Evolutionary conservation across 2,329 filamentous ascomycete species (phyloP).

Genomic region (Alternaria solani): DNA sequence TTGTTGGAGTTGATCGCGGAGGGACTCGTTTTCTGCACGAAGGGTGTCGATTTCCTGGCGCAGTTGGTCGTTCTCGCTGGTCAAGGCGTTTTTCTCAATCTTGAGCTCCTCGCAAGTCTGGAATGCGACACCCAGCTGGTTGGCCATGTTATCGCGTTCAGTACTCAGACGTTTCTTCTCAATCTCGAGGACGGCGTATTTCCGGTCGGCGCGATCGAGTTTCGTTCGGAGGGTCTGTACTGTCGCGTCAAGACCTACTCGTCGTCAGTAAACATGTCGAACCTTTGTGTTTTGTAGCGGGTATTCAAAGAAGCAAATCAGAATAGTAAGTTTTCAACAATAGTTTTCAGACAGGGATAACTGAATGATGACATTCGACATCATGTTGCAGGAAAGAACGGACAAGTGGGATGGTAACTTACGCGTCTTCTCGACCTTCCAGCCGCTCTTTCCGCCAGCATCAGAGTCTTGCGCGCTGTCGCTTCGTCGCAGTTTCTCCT

Average conservation of each 20-base stretch:
- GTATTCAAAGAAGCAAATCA: constrained; percentile 71
- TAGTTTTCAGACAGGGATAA: constrained; percentile 86
- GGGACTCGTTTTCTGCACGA: constrained; percentile 44
- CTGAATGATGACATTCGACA: constrained; percentile 74
- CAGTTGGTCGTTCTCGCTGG: constrained; percentile 47
- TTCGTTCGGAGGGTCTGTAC: constrained; percentile 68
- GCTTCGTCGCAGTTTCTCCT: constrained; percentile 51
- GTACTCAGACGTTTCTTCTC: constrained; percentile 68
- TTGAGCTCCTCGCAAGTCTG: constrained; percentile 63
- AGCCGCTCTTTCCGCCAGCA: constrained; percentile 42
- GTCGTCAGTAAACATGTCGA: constrained; percentile 17
- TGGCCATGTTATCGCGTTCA: constrained; percentile 71
- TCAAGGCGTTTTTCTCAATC: constrained; percentile 54
- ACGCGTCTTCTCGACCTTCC: constrained; percentile 64
- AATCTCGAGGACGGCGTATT: constrained; percentile 68
- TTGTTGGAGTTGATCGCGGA: constrained; percentile 44
- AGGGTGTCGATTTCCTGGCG: constrained; percentile 49
- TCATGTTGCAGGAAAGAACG: constrained; percentile 48
- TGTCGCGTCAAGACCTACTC: constrained; percentile 65
- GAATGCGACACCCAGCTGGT: constrained; percentile 68
- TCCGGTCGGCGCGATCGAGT: constrained; percentile 69
- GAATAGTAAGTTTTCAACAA: constrained; percentile 82
- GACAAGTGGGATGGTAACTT: constrained; percentile 46
- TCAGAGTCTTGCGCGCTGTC: constrained; percentile 62
- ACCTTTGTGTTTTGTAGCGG: not conserved